Base-by-base conservation (phyloP, 768 basidiomycete species). In the Boletus reticulatus region DNA sequence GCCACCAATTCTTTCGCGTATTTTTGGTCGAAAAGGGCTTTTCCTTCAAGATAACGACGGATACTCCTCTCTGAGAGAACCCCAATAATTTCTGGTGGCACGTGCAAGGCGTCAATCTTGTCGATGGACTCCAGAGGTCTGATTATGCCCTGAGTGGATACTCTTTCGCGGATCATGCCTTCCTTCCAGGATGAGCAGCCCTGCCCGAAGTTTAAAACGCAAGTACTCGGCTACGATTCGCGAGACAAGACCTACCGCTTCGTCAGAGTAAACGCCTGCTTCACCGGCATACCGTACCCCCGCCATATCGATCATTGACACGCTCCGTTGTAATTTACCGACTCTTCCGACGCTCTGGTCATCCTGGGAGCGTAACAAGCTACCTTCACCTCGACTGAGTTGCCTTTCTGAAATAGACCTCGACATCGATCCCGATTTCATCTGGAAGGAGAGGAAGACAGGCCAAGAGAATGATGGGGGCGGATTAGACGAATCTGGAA, bases 101-200 rank as follows among this genome's bases (percentile, higher is more conserved):
- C 71, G 31, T 76, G 76, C 53, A 95, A 76, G 5, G 85, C 90
- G 14, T 75, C 72, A 0, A 98, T 75, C 47, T 89, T 84, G 14
- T 70, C 65, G 61, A 85, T 83, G 0, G 86, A 75, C 60, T 98
- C 95, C 36, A 99, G 74, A 0, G 89, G 78, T 17, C 94, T 83
- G n/a, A 93, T 76, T n/a, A 86, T 70, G 8, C 97, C 97, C 11
- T 79, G 80, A 1, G 85, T 89, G 2, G 89, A 87, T 27, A 98
- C 84, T 19, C 97, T 82, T 72, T 98, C 96, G 36, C 96, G 84
- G 52, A 98, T 91, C 86, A 98, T 97, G 37, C 78, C 75, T 48
- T 80, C 80, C 55, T 69, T 70, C 75, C 77, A 79, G 14, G 61
- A 60, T 19, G 58, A 57, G 31, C 64, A 58, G 56, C 75, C 71